Conservation (phyloP, 805 yeast genomes). For the Candida sithepensis region DNA sequence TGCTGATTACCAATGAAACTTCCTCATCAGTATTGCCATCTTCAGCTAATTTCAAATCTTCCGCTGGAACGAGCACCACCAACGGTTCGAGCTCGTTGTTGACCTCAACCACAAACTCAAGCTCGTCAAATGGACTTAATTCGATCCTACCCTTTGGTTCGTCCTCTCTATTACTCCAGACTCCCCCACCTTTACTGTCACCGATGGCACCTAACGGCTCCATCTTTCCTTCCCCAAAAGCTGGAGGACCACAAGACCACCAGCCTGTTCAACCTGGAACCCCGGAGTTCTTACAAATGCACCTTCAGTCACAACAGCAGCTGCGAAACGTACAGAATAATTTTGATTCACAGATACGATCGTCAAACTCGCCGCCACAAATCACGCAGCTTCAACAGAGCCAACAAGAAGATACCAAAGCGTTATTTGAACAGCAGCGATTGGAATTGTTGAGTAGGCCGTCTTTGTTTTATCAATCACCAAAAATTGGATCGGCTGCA, state of each 20-base stretch:
- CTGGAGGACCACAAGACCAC: neutral
- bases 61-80: slow-evolving; percentile 10
- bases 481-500: slow-evolving; percentile 3
- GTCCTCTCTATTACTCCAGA: slow-evolving; percentile 9
- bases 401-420: neutral
- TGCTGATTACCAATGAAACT: slow-evolving; percentile 27
- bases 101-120: neutral
- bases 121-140: slow-evolving; percentile 2
- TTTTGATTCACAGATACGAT: neutral
- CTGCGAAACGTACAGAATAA: too few relatives aligned
- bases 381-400: neutral
- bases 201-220: slow-evolving; percentile 6
- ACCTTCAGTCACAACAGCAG: neutral
- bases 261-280: too few relatives aligned
- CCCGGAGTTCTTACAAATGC: slow-evolving; percentile 7
- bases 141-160: slow-evolving; percentile 1
- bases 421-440: slow-evolving; percentile 17
- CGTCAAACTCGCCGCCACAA: neutral
- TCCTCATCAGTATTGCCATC: neutral
- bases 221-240: slow-evolving; percentile 8
- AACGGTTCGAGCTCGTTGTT: slow-evolving; percentile 1
- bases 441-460: slow-evolving; percentile 14
- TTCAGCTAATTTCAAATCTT: too few relatives aligned
- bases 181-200: slow-evolving; percentile 8
- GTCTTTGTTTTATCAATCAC: slow-evolving; percentile 8